Base-by-base conservation (phyloP, 305 asterid genomes). In the Galium porrigens region DNA sequence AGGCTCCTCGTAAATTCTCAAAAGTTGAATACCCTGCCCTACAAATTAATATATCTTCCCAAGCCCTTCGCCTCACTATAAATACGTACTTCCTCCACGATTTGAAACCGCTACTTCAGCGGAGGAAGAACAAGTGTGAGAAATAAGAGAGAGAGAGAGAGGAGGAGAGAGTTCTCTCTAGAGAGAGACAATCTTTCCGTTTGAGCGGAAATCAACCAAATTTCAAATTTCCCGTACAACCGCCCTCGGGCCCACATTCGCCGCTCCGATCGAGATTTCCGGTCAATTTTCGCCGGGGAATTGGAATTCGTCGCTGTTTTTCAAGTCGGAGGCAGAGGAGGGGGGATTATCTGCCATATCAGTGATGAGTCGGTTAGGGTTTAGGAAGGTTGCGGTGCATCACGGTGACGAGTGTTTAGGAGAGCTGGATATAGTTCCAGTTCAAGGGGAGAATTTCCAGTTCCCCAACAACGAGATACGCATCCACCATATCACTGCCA, bases 391-490 rank as follows among this genome's bases (percentile, higher is more conserved):
- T 78, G 88, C 87, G 80, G 95, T 92, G 74, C 86, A 77, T 76
- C 84, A 83, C 32, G 94, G 96, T 0, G 96, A 89, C 48, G 72
- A 56, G 61, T 73, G 79, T 77, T 71, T 92, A 70, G 97, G 99
- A 74, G 99, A 85, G 34, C 66, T 92, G 77, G 91, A 89, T 22
- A 65, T 77, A 61, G 73, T 91, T 64, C 81, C 86, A 22, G 74
- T 82, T 71, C 81, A 76, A 80, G 96, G 77, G 64, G 78, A 77
- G 68, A 80, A 72, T 72, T 89, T 87, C 58, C 84, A 71, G 73
- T 89, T 92, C 61, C 96, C 96, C 0, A 86, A 81, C 67, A 89
- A 89, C 74, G 96, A 89, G 88, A 92, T 92, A 69, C 83, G 95
- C 58, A 87, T 92, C 74, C 89, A 82, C 70, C 85, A 77, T 63